Base-by-base conservation (phyloP, 208 protist species). In the Acanthamoeba royreba region DNA sequence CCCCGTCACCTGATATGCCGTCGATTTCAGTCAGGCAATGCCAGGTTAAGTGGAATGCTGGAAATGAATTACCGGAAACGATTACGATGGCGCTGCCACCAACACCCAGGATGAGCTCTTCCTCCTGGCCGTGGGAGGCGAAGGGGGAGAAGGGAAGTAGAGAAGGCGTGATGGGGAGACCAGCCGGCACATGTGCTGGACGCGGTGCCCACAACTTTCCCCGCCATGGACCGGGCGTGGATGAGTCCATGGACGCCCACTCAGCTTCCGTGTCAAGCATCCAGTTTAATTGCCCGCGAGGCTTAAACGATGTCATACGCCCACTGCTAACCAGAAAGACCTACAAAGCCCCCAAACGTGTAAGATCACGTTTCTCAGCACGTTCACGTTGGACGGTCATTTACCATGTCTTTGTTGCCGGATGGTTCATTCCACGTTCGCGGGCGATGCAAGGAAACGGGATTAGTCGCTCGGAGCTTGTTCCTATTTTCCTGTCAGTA, bases 261-360 rank as follows among this genome's bases (percentile, higher is more conserved):
- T 40, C 19, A 25, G 61, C 55, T 9, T 79, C 22, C 25, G 89
- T 94, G 25, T 94, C 89, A 25, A 91, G 13, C 55, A 88, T 33
- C 95, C 95, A 96, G 45, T 93, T 95, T 1, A 69, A 13, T n/a
- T 38, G 19, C 35, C 95, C 95, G n/a, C 49, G 55, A 4, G 45
- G 0, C 17, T 11, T 22, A 13, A 94, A 90, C 85, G 85, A 92
- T 11, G 77, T 94, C 35, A 95, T 93, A 8, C 58, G 83, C 40
- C 95, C 95, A 19, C 13, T 93, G 43, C 77, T 95, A 1, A 96
- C 93, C 8, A 96, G 31, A 66, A 94, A 94, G 22, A 96, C 52
- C 72, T 83, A 8, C 33, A 31, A 11, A 28, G n/a, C 9, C 58
- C n/a, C 58, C 11, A 15, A 69, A 8, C 58, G 49, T 58, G 49